A percentile compares a stretch with the other conserved stretches of the same genome.
These are phyloP conservation scores for Murraya paniculata DNA, from an alignment of 345 rosid genomes.

Conservation along the genomic window DNA sequence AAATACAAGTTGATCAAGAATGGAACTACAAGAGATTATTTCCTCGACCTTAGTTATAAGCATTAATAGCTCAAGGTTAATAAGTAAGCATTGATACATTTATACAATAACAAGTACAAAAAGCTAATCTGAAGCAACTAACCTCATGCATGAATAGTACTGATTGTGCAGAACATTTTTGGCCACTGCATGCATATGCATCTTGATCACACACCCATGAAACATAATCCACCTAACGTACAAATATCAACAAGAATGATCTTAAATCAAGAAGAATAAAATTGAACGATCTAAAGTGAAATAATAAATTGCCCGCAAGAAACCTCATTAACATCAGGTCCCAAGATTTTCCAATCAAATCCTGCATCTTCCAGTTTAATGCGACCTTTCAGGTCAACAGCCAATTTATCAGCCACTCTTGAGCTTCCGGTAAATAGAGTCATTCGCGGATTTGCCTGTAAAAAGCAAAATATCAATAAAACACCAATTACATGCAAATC, in stretches of 20 bases:
- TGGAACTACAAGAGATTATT: background rate
- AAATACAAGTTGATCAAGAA: background rate
- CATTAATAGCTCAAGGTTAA: background rate
- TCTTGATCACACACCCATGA: constrained; percentile 99
- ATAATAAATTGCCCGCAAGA: background rate
- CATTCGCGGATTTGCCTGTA: constrained; percentile 89
- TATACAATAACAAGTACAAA: background rate
- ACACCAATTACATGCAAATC: background rate
- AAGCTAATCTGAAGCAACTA: constrained; percentile 19
- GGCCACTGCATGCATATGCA: constrained; percentile 99
- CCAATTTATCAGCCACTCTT: constrained; percentile 91
- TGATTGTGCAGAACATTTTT: constrained; percentile 97
- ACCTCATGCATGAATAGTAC: constrained; percentile 96
- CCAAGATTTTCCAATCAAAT: constrained; percentile 97
- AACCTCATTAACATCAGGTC: constrained; percentile 98
- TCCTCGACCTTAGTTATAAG: background rate
- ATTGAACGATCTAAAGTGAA: background rate
- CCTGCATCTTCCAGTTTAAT: constrained; percentile 98
- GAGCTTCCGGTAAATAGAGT: constrained; percentile 99
- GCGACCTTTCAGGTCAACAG: constrained; percentile 82
- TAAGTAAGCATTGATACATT: background rate
- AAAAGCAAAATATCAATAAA: constrained; percentile 5
- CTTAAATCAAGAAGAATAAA: constrained; percentile 4
- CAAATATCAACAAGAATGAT: constrained; percentile 8
- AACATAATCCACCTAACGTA: constrained; percentile 79